phyloP scores from a whole-genome alignment of 352 stramenopile genomes.

The Phytophthora constricta region DNA sequence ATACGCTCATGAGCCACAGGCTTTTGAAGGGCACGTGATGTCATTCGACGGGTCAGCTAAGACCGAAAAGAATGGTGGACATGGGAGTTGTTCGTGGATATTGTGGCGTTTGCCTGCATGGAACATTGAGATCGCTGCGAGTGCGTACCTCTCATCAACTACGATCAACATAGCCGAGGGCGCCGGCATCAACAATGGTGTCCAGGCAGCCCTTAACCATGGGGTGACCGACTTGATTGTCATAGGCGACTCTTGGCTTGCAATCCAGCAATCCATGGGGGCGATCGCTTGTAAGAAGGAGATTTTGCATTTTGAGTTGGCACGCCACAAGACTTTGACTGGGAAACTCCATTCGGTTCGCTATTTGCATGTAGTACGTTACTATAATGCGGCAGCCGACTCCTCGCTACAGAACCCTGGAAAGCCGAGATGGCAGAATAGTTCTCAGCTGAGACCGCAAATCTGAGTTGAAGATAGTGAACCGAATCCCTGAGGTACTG shows the following conservation, averaged over 20 bases:
- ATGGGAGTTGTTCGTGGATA: too few species aligned
- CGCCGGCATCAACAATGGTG: slow-evolving; percentile 3
- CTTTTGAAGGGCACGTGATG: too few species aligned
- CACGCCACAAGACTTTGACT: background rate
- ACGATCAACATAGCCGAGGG: background rate
- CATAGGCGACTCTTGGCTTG: background rate
- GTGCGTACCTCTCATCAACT: too few species aligned
- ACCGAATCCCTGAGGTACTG: too few species aligned
- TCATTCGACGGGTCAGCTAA: too few species aligned
- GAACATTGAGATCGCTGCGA: too few species aligned
- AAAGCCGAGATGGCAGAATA: background rate
- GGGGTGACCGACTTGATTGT: background rate
- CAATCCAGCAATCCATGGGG: slow-evolving; percentile 16
- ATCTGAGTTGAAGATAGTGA: background rate
- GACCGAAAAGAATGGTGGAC: too few species aligned
- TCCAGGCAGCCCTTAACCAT: background rate
- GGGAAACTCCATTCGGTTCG: background rate
- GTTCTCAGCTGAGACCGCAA: slow-evolving; percentile 5
- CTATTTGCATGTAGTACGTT: too few species aligned
- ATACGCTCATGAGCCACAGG: too few species aligned
- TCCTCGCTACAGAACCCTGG: slow-evolving; percentile 4
- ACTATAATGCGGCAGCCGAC: background rate
- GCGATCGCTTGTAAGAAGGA: slow-evolving; percentile 5
- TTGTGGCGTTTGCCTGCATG: too few species aligned
- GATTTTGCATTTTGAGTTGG: background rate